These are phyloP conservation scores for Botrytis sinoallii DNA, from an alignment of 2,329 filamentous ascomycete genomes.

Conservation along the genomic window DNA sequence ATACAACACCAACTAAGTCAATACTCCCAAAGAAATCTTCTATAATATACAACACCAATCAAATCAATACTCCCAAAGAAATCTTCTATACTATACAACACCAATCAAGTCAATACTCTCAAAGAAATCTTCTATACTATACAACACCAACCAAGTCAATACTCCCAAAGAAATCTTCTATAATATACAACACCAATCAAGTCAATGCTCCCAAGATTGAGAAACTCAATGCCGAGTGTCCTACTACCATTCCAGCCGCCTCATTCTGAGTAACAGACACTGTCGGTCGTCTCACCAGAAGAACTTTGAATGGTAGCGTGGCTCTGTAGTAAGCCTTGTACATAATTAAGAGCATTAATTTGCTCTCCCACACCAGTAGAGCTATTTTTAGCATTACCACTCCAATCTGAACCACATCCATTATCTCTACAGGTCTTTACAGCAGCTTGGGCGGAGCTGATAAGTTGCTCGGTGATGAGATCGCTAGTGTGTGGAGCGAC, in stretches of 20 bases:
- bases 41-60: background rate
- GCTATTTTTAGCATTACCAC: conserved; percentile 50
- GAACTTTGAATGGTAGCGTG: conserved; percentile 46
- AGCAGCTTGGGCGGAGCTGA: conserved; percentile 56
- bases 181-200: background rate
- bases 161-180: background rate
- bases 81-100: too few species aligned
- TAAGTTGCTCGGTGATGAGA: conserved; percentile 56
- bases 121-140: too few species aligned
- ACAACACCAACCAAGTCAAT: background rate
- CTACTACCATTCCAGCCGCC: background rate
- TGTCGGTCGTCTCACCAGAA: conserved; percentile 30
- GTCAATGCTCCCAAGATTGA: background rate
- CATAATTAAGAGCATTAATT: conserved; percentile 53
- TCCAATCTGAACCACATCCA: conserved; percentile 66
- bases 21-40: background rate
- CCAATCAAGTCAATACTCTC: too few species aligned
- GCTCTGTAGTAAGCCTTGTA: conserved; percentile 42
- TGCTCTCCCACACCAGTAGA: conserved; percentile 43
- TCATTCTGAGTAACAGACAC: background rate
- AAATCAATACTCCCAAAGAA: background rate
- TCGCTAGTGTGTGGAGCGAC: conserved; percentile 58
- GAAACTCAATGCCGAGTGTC: background rate
- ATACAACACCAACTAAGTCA: background rate
- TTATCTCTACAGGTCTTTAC: conserved; percentile 60